Evolutionary conservation across 352 stramenopile species (phyloP).

Genomic region (Pythium rhizo-oryzae): DNA sequence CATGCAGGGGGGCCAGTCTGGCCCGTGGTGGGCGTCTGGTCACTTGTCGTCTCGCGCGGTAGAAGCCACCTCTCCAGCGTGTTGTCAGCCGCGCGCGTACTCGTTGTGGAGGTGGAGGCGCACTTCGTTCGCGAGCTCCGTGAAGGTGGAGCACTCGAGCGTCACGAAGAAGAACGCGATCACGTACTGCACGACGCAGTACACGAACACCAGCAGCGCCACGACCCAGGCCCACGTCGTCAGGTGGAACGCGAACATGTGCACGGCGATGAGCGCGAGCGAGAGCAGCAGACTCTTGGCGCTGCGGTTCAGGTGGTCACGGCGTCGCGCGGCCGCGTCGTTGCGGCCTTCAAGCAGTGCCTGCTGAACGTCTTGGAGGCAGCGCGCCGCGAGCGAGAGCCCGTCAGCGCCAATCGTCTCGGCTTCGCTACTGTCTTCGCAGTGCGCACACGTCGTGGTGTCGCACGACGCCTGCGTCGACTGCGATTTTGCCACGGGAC

Average conservation of each 20-base stretch:
- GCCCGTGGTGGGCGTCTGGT: neutral
- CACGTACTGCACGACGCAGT: conserved; percentile 61
- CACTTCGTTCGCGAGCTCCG: conserved; percentile 70
- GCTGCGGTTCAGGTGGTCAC: conserved; percentile 42
- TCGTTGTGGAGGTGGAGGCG: conserved; percentile 57
- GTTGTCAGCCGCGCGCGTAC: conserved; percentile 14
- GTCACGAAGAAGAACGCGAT: conserved; percentile 82
- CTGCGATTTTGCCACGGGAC: conserved; percentile 2
- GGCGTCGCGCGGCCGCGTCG: conserved; percentile 43
- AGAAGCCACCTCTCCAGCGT: too few species aligned
- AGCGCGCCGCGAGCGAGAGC: conserved; percentile 23
- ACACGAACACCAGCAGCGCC: conserved; percentile 41
- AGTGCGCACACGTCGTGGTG: conserved; percentile 50
- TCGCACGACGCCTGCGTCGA: conserved; percentile 28
- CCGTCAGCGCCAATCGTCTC: conserved; percentile 6
- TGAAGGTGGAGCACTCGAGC: conserved; percentile 83
- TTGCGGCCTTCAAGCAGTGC: conserved; percentile 44
- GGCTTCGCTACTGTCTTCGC: conserved; percentile 25
- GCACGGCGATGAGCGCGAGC: conserved; percentile 34
- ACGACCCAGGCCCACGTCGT: conserved; percentile 32
- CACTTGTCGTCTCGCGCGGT: neutral
- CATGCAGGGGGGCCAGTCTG: neutral
- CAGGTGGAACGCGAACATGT: conserved; percentile 24
- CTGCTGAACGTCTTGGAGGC: conserved; percentile 51
- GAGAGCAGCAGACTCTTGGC: conserved; percentile 34